Percentiles rank a stretch among this genome's conserved stretches.
Conservation (phyloP, 148 eudicot genomes). For the Amaranthus cruentus region DNA sequence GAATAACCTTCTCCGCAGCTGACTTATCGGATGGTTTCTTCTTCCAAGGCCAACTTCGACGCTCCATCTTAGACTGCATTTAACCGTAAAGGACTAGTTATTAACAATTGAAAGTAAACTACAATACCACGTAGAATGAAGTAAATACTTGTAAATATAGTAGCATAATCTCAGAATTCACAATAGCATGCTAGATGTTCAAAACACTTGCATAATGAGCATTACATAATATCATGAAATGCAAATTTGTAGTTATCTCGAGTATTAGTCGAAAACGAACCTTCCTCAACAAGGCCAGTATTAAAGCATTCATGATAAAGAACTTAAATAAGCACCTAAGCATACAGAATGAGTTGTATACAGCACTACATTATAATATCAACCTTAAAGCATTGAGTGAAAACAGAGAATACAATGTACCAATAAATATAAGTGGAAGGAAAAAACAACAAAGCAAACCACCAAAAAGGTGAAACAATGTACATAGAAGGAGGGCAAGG, state of each 20-base stretch:
- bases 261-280: background rate
- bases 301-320: background rate
- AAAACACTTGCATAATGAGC: too few species aligned
- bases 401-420: conserved; percentile 2
- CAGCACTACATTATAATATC: background rate
- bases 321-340: background rate
- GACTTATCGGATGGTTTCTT: conserved; percentile 83
- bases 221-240: background rate
- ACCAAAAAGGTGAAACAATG: conserved; percentile 4
- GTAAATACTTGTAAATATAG: too few species aligned
- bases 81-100: conserved; percentile 5
- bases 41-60: conserved; percentile 98
- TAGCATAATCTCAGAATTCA: too few species aligned
- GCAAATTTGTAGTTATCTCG: background rate
- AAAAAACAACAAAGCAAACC: conserved; percentile 9
- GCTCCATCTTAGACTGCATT: conserved; percentile 59
- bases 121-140: background rate
- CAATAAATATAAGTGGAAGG: conserved; percentile 12
- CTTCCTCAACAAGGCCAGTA: background rate
- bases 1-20: conserved; percentile 55
- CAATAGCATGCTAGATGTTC: too few species aligned
- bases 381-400: background rate
- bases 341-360: background rate
- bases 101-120: background rate
- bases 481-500: conserved; percentile 17